Base-by-base conservation (phyloP, 805 yeast genomes). In the Nakazawaea wickerhamii region DNA sequence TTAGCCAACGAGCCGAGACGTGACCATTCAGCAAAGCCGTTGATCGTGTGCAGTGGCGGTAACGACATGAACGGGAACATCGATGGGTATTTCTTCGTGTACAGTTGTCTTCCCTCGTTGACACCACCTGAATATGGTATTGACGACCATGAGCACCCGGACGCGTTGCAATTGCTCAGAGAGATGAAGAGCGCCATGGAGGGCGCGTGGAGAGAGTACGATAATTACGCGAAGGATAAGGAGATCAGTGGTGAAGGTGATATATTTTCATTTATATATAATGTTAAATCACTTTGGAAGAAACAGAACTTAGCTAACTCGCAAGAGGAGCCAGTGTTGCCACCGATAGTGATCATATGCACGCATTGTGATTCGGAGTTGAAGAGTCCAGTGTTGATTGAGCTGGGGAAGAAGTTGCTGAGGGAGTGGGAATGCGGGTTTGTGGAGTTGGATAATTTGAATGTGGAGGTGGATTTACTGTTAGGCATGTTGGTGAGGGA, bases 41-140 rank as follows among this genome's bases (percentile, higher is more conserved):
- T 84, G 43, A 58, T 84, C 10, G 85, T 81, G 3, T 91, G 88
- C 4, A 79, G 87, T 30, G 93, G 93, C 1, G 85, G 89, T 4
- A 75, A 86, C 33, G 91, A 83, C 46, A 59, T 84, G 50, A 83
- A 84, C 55, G 90, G 89, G 4, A 68, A 76, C 25, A 72, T 84
- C n/a, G 83, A 82, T 55, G 91, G 90, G 0, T 84, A 84, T 56
- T 65, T 82, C 33, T 68, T 82, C 28, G 78, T 81, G 36, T 84
- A 83, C 57, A 73, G 81, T 43, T 81, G 86, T 2, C 74, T 84
- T 2, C 93, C 95, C 0, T 68, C 75, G 18, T 51, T 65, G 25
- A 66, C 65, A 37, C 87, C 87, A 1, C 90, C 90, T 1, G 60
- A 67, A 0, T 82, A 82, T 51, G 70, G 68, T 11, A 63, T 59